Evolutionary conservation across 352 stramenopile species (phyloP).

Genomic region (Pythium coloratum): DNA sequence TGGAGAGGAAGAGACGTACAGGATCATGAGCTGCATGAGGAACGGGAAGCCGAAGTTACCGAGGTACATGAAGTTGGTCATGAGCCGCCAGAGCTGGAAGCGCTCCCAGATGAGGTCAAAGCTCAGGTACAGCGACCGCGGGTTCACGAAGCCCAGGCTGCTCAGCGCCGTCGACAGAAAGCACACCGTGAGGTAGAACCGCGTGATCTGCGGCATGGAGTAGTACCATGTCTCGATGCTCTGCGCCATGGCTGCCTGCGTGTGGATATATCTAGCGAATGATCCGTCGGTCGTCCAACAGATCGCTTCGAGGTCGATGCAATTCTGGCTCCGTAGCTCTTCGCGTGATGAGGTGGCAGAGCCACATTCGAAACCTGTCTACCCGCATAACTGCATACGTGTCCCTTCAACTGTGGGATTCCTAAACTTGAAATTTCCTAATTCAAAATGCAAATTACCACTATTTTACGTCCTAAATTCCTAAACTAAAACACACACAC

Average conservation of each 20-base stretch:
- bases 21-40: conserved; percentile 90
- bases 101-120: conserved; percentile 84
- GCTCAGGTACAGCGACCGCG: conserved; percentile 82
- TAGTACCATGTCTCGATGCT: conserved; percentile 88
- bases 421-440: not conserved
- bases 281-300: not conserved
- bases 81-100: conserved; percentile 89
- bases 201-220: conserved; percentile 78
- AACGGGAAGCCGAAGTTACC: conserved; percentile 88
- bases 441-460: conserved; percentile 5
- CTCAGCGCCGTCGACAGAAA: conserved; percentile 81
- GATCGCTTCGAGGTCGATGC: conserved; percentile 1
- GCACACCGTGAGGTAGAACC: conserved; percentile 83
- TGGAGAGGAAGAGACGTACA: conserved; percentile 42
- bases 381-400: conserved; percentile 8
- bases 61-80: conserved; percentile 89
- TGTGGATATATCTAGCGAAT: no score
- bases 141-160: conserved; percentile 79
- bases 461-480: conserved; percentile 1
- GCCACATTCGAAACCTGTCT: not conserved
- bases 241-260: conserved; percentile 41
- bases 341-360: conserved; percentile 23
- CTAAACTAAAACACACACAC: not conserved
- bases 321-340: conserved; percentile 1
- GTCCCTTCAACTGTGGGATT: not conserved